Evolutionary conservation across 2,329 filamentous ascomycete genomes (phyloP), one percentile per base, ranked within the genome.

Genomic region (Phoma sp.): DNA sequence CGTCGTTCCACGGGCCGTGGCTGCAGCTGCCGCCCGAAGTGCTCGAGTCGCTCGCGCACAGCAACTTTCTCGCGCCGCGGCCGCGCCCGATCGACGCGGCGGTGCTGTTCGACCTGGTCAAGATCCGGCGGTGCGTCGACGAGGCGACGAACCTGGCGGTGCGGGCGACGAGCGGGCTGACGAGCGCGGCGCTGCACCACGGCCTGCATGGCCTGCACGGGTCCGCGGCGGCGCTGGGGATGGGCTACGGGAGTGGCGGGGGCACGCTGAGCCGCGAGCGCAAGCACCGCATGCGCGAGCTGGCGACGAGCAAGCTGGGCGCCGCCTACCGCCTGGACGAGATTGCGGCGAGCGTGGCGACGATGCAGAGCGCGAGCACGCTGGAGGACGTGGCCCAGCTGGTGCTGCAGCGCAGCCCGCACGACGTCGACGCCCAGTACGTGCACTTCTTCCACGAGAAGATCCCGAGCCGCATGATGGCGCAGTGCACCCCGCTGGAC

Each of bases 371-470:
- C 49, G 86, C 90, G 1, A 90, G 88, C 15, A 86, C 88, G 0
- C 78, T 96, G 11, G 90, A 95, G 64, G 88, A 91, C 53, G 88
- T 95, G 2, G 90, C 88, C 2, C 81, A 83, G 5, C 79, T 89
- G 57, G 91, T 96, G 26, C 76, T 95, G 57, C 86, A 90, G 71
- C 82, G 90, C 56, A 87, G 84, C 56, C 80, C 85, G n/a, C 72
- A 81, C 43, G 87, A 92, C 67, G 75, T 81, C 36, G 89, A 95
- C 67, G 91, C 90, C 23, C 89, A 88, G 73, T 95, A 95, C 70
- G 91, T 95, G n/a, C 89, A 95, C 71, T 95, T 93, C 77, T 96
- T 96, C 74, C 90, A 93, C 75, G 90, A 96, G 76, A 95, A 93
- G 82, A 93, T 95, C 21, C 89, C 90, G 1, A 89, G 86, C 33